Conservation (phyloP, 1,284 basidiomycete species). For the Trametes versicolor region DNA sequence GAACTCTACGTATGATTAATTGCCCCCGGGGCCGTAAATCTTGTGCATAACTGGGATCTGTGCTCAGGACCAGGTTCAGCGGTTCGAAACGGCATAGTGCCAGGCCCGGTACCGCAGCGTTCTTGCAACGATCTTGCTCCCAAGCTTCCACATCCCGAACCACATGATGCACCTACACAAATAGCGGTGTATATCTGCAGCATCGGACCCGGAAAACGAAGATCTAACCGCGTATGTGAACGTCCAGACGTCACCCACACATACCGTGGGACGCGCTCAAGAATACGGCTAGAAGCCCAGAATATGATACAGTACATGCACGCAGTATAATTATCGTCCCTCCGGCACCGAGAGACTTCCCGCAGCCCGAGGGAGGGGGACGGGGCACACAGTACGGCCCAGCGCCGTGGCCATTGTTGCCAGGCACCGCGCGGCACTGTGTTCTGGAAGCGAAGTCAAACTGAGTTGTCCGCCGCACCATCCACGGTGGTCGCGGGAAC, state of each 20-base stretch:
- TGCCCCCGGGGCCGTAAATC: no score
- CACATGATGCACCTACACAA: not conserved
- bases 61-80: no score
- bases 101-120: not conserved
- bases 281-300: constrained; percentile 15
- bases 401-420: constrained; percentile 31
- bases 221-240: constrained; percentile 1
- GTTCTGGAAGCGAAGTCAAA: constrained; percentile 22
- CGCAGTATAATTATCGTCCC: constrained; percentile 17
- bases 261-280: constrained; percentile 4
- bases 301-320: constrained; percentile 19
- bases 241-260: not conserved
- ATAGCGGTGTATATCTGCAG: not conserved
- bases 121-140: not conserved
- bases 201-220: constrained; percentile 4
- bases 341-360: constrained; percentile 26
- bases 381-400: constrained; percentile 12
- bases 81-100: not conserved
- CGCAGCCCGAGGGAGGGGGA: constrained; percentile 14
- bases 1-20: not conserved
- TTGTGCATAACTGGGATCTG: no score
- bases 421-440: constrained; percentile 30
- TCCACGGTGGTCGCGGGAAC: constrained; percentile 36
- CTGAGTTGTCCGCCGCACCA: constrained; percentile 10
- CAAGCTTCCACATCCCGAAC: not conserved